Evolutionary conservation across 2,329 filamentous ascomycete genomes (phyloP).

Genomic region (Nemania sp.): DNA sequence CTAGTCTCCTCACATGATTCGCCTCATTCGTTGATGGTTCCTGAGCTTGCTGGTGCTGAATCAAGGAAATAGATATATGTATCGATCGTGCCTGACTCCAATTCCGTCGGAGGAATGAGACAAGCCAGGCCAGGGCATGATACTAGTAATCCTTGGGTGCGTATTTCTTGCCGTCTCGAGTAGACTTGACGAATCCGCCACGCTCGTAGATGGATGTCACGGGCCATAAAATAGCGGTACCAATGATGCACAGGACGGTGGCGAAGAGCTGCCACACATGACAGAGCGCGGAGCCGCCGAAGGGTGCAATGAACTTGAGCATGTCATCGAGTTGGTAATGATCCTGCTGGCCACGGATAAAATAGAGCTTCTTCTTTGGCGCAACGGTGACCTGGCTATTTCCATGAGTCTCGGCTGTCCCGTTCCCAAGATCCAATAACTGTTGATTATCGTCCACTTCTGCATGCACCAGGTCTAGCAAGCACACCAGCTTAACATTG

Average conservation of each 20-base stretch:
- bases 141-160: background rate
- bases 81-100: background rate
- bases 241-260: slow-evolving; percentile 67
- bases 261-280: slow-evolving; percentile 65
- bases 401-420: slow-evolving; percentile 26
- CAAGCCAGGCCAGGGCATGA: background rate
- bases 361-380: slow-evolving; percentile 57
- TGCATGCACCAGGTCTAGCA: slow-evolving; percentile 63
- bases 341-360: slow-evolving; percentile 78
- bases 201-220: slow-evolving; percentile 20
- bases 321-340: slow-evolving; percentile 79
- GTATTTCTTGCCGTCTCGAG: background rate
- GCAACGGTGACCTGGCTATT: slow-evolving; percentile 31
- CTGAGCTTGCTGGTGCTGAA: no score
- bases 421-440: background rate
- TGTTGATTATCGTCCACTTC: slow-evolving; percentile 31
- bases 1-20: no score
- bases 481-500: slow-evolving; percentile 68
- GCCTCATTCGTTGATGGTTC: no score
- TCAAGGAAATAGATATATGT: background rate
- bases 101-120: background rate
- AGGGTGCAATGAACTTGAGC: slow-evolving; percentile 71
- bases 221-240: slow-evolving; percentile 47
- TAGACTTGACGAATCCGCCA: background rate
- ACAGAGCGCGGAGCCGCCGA: slow-evolving; percentile 58